Conservation (phyloP, 306 rosid species). For the Hippophae tibetana region DNA sequence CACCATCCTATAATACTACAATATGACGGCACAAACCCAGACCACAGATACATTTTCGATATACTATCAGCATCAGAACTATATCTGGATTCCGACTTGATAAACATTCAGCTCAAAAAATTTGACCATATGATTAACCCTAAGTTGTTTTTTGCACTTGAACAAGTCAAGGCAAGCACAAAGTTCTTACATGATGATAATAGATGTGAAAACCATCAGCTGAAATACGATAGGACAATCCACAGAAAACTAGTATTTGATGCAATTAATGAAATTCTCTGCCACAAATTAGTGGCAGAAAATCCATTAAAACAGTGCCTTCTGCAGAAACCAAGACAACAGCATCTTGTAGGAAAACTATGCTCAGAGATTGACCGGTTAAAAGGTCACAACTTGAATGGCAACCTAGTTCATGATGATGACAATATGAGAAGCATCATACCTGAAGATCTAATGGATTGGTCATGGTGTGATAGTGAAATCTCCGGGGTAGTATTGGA, state of each 20-base stretch:
- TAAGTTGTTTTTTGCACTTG: conserved; percentile 55
- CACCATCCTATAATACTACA: neutral
- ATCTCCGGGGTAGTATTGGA: conserved; percentile 59
- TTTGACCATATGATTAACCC: conserved; percentile 37
- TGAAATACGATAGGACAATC: conserved; percentile 18
- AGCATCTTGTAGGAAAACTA: conserved; percentile 43
- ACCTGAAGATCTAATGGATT: conserved; percentile 39
- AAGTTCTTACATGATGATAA: conserved; percentile 17
- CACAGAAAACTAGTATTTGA: conserved; percentile 72
- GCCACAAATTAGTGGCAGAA: conserved; percentile 32
- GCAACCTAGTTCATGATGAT: conserved; percentile 26
- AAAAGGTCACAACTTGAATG: conserved; percentile 25
- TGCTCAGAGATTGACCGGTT: conserved; percentile 65
- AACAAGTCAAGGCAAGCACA: conserved; percentile 33
- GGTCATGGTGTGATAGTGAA: conserved; percentile 27
- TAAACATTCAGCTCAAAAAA: conserved; percentile 29
- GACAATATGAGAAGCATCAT: conserved; percentile 36
- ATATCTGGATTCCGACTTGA: conserved; percentile 33
- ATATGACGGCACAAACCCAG: conserved; percentile 40
- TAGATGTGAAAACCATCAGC: conserved; percentile 7
- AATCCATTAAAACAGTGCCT: conserved; percentile 36
- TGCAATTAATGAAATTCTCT: conserved; percentile 51
- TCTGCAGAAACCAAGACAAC: conserved; percentile 31
- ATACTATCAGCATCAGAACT: conserved; percentile 57
- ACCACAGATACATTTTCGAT: conserved; percentile 58